A percentile compares a stretch with the other conserved stretches of the same genome.
These are phyloP conservation scores for Colletotrichum sp. DNA, from an alignment of 2,329 filamentous ascomycete species.

Conservation along the genomic window DNA sequence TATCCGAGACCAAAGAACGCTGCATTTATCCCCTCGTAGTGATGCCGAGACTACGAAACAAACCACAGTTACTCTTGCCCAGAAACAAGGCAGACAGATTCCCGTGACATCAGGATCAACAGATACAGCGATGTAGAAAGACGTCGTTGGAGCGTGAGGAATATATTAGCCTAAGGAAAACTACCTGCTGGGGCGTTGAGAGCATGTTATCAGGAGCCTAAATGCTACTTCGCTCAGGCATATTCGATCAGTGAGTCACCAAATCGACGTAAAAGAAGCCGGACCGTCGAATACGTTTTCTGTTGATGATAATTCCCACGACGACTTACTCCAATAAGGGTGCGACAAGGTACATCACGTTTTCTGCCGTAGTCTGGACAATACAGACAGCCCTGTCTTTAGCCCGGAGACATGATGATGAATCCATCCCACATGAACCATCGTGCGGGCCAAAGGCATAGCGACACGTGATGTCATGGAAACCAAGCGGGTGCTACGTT, in stretches of 20 bases:
- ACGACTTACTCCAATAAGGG: neutral
- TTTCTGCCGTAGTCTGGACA: neutral
- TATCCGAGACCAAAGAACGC: neutral
- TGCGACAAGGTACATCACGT: neutral
- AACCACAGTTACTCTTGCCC: neutral
- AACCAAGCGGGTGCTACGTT: neutral
- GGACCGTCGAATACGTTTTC: neutral
- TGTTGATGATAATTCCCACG: neutral
- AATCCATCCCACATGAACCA: neutral
- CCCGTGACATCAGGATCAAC: neutral
- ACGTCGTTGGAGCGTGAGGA: neutral
- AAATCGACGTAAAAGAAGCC: neutral
- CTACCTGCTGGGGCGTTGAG: neutral
- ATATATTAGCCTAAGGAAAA: neutral
- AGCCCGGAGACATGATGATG: neutral
- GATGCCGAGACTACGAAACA: neutral
- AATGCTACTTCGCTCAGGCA: neutral
- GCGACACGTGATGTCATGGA: neutral
- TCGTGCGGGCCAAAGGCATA: neutral
- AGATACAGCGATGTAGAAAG: neutral
- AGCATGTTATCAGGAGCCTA: neutral
- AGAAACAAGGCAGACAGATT: neutral
- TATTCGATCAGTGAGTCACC: neutral
- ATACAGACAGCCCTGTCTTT: neutral
- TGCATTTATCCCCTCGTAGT: neutral